Evolutionary conservation across 2,329 filamentous ascomycete genomes (phyloP).

Genomic region (Hypoxylon sp.): DNA sequence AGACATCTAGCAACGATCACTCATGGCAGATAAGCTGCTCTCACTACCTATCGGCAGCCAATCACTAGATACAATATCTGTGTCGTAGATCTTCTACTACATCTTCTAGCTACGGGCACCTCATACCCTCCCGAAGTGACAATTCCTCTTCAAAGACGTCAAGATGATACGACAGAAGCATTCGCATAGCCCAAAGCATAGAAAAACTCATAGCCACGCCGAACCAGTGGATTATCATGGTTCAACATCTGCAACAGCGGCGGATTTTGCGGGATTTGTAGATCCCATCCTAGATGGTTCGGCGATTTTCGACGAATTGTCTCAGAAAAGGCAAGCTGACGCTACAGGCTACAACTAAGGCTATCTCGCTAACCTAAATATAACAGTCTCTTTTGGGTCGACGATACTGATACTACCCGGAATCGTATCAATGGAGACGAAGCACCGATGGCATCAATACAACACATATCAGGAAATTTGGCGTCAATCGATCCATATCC

Average conservation of each 20-base stretch:
- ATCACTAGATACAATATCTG: conserved; percentile 29
- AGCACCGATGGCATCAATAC: conserved; percentile 38
- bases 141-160: conserved; percentile 20
- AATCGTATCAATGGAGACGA: conserved; percentile 43
- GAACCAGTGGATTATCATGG: conserved; percentile 30
- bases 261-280: conserved; percentile 41
- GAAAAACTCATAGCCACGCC: conserved; percentile 26
- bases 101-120: conserved; percentile 20
- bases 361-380: conserved; percentile 21
- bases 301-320: conserved; percentile 43
- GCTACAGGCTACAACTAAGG: not conserved
- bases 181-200: conserved; percentile 34
- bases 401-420: conserved; percentile 40
- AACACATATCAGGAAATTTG: conserved; percentile 41
- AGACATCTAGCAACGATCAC: conserved; percentile 27
- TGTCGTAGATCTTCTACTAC: conserved; percentile 23
- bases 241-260: conserved; percentile 15
- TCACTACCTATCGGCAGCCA: conserved; percentile 26
- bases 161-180: conserved; percentile 43
- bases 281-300: conserved; percentile 41
- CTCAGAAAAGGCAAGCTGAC: conserved; percentile 40
- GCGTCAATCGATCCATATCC: conserved; percentile 36
- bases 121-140: conserved; percentile 19
- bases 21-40: conserved; percentile 29
- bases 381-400: conserved; percentile 41